phyloP scores from a whole-genome alignment of 805 yeast species.

The Saccharomycopsis guyanensis region DNA sequence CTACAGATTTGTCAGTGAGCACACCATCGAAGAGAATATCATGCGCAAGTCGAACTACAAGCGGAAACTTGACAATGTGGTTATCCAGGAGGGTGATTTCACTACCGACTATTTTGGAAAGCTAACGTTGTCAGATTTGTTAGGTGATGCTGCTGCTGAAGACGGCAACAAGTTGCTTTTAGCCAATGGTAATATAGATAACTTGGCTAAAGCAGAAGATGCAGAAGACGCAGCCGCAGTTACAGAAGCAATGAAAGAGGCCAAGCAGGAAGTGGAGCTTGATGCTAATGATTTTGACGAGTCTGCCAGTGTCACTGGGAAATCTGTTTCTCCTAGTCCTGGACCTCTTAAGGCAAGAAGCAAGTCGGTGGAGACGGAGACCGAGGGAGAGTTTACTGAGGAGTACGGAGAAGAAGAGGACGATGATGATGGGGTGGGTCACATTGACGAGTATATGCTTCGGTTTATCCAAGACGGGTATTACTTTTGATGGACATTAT shows the following conservation, averaged over 20 bases:
- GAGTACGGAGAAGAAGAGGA: conserved; percentile 50
- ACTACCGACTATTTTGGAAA: conserved; percentile 94
- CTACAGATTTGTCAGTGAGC: conserved; percentile 91
- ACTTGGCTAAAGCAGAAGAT: conserved; percentile 90
- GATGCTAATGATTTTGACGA: conserved; percentile 84
- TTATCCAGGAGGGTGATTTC: conserved; percentile 96
- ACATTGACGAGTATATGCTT: conserved; percentile 95
- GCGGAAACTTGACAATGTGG: conserved; percentile 86
- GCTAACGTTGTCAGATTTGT: conserved; percentile 74
- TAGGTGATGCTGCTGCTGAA: conserved; percentile 39
- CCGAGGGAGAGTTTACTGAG: conserved; percentile 15
- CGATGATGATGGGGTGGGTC: conserved; percentile 54
- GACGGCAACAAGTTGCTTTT: conserved; percentile 25
- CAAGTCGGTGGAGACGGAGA: conserved; percentile 5
- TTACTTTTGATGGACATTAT: too few species aligned
- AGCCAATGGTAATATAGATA: conserved; percentile 39
- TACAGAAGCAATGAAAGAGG: conserved; percentile 78
- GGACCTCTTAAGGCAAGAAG: conserved; percentile 22
- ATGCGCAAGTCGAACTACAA: conserved; percentile 91
- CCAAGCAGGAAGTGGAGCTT: conserved; percentile 35
- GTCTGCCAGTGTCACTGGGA: conserved; percentile 24
- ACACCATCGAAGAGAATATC: conserved; percentile 92
- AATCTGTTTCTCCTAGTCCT: conserved; percentile 26
- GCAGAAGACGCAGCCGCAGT: conserved; percentile 90
- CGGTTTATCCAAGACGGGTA: conserved; percentile 79